Base-by-base conservation (phyloP, 2,329 filamentous ascomycete genomes). In the Cladobotryum protrusum region DNA sequence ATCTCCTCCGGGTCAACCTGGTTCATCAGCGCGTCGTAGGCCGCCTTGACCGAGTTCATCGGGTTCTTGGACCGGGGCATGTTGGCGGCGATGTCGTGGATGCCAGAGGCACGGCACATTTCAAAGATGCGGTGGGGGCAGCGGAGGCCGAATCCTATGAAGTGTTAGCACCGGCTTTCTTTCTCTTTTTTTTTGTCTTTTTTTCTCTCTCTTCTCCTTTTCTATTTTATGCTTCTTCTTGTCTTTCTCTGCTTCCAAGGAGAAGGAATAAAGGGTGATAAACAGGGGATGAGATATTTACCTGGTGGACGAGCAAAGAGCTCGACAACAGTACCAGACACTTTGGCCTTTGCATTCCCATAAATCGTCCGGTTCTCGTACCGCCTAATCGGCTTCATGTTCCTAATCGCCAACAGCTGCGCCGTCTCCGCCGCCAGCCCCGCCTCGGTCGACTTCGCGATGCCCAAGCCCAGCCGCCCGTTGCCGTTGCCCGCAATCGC, bases 1-100 rank as follows among this genome's bases (percentile, higher is more conserved):
- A 99, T 85, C 64, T 92, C 84, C 67, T 97, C 89, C 29, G 93
- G 93, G 63, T 95, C 77, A 54, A 82, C 82, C 74, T 99, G 93
- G 73, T 77, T 86, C 67, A 82, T 80, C 55, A 99, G 75, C 5
- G 91, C 92, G 67, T 92, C 69, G 70, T 87, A 88, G 37, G 89
- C 81, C 13, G 93, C 93, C 74, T 96, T 96, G 72, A 96, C 87
- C 15, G 91, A 89, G 75, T 99, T 99, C 90, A 97, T 96, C 59
- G 90, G 89, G 76, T 96, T 97, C 62, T 91, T 82, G 55, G 89
- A 89, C 42, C 92, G 86, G 35, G 85, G 84, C 55, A 95, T 91
- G 58, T 81, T 80, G 44, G 89, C 91, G 14, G 90, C 81, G 33
- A 99, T 80, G 67, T 99, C 93, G 56, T 85, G 78, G 62, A 99